Base-by-base conservation (phyloP, 2,329 filamentous ascomycete genomes). In the Ascosphaera pollenicola region DNA sequence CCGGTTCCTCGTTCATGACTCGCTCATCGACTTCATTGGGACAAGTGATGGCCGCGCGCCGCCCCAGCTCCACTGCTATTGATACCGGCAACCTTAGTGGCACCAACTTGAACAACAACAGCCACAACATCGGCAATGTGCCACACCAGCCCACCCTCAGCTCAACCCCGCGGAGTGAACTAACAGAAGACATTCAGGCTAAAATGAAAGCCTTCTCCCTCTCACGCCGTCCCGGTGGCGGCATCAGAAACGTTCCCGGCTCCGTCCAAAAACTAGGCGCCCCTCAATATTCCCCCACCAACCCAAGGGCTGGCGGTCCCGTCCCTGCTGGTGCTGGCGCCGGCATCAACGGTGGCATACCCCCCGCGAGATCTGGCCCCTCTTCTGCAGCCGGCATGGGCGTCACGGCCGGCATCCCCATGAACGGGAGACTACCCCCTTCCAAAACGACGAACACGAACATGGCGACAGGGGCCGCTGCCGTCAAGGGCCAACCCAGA, bases 21-120 rank as follows among this genome's bases (percentile, higher is more conserved):
- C 62, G 78, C 5, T 84, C 75, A n/a, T 93, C 84, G n/a, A 89
- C 78, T 19, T 75, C 81, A 32, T 64, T 85, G 3, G 83, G 83
- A 32, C 70, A 80, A 42, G 62, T 93, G 50, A 83, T 76, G 55
- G 70, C 73, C 37, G 73, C 73, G 31, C 63, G 74, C 45, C 63
- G 70, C 49, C 68, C 68, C 11, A 56, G 55, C 17, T 55, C 60
- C 5, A 54, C 58, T 17, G 55, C 63, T 32, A 57, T 16, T 13
- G 54, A 51, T 21, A 48, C 43, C n/a, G 13, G 32, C 32, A 16
- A 15, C 8, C 32, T 16, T 8, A 18, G n/a, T 13, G 8, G n/a
- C 45, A 46, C 17, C 42, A 49, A 15, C 41, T 4, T 16, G 5
- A 15, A 13, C n/a, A 24, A 10, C 21, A 24, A 24, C 10, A 24